Base-by-base conservation (phyloP, 2,329 filamentous ascomycete species). In the Tolypocladium amazonense region DNA sequence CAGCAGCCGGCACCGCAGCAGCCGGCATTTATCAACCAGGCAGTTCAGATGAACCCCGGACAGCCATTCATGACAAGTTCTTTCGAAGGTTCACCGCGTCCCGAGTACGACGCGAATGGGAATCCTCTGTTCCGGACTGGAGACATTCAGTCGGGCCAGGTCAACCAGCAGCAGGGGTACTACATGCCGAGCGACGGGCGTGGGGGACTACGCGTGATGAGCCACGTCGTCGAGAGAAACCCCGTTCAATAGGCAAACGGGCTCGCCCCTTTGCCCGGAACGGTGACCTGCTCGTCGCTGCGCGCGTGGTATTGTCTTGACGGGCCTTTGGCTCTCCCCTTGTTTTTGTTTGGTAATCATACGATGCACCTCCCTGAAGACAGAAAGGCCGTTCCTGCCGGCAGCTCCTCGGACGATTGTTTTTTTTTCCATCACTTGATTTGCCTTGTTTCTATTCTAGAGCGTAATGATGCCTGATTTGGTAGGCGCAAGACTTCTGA, bases 1-100 rank as follows among this genome's bases (percentile, higher is more conserved):
- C 75, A 79, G 58, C 73, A 74, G 27, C 62, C 70, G 5, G 67
- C 69, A 14, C 57, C 70, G 18, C 63, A 71, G 38, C 64, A 69
- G 38, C 59, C 70, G 1, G 63, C 72, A 1, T 75, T 72, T 61
- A 68, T 72, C 25, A 67, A 64, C 39, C 66, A 70, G 1, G 58
- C 62, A 0, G 73, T 76, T 12, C 63, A 70, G 20, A 67, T 75
- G 59, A 69, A 66, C 8, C 66, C 72, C 37, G 68, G 62, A 9
- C 72, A 72, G 59, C 59, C 70, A 1, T 76, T 74, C 56, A 71
- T 75, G 53, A 64, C 66, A 11, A 60, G 61, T 15, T 70, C 71
- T 2, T 76, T 75, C 56, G 74, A 76, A 20, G 66, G 69, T 25
- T 61, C 73, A 9, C 62, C 70, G 6, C 71, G 73, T 1, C 63